Evolutionary conservation across 2,329 filamentous ascomycete species (phyloP).

Genomic region (Colletotrichum tropicicola): DNA sequence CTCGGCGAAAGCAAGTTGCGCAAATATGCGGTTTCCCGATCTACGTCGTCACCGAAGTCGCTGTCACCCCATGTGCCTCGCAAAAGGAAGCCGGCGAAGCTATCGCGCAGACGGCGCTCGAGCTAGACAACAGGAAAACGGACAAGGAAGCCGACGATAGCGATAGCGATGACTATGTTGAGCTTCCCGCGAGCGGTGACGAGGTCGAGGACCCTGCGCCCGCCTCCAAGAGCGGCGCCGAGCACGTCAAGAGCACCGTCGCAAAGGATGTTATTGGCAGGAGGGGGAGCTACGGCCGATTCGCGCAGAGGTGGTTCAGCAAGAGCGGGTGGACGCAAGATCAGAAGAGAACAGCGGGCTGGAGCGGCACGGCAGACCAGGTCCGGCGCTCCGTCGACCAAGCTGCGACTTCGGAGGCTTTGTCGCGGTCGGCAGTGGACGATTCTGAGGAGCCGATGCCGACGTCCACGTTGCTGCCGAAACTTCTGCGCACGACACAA

Average conservation of each 20-base stretch:
- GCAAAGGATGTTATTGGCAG: conserved; percentile 88
- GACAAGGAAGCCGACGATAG: conserved; percentile 51
- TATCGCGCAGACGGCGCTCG: conserved; percentile 67
- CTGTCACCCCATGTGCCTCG: conserved; percentile 87
- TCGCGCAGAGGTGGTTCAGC: conserved; percentile 92
- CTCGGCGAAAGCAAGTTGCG: conserved; percentile 86
- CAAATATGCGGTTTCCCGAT: conserved; percentile 83
- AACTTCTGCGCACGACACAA: conserved; percentile 83
- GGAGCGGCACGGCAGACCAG: conserved; percentile 57
- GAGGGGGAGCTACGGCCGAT: conserved; percentile 86
- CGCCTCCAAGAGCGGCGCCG: conserved; percentile 38
- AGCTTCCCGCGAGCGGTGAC: conserved; percentile 44
- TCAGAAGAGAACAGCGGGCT: conserved; percentile 73
- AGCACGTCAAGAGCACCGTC: conserved; percentile 66
- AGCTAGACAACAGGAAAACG: conserved; percentile 49
- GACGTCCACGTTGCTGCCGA: conserved; percentile 75
- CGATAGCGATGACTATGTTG: conserved; percentile 58
- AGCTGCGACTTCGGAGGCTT: conserved; percentile 28
- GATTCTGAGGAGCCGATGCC: conserved; percentile 41
- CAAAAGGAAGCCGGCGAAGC: conserved; percentile 77
- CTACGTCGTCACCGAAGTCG: conserved; percentile 88
- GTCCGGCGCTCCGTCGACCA: conserved; percentile 25
- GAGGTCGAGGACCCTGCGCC: conserved; percentile 54
- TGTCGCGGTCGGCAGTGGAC: conserved; percentile 47
- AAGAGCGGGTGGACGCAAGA: conserved; percentile 82